Conservation (phyloP, 2,329 filamentous ascomycete genomes). For the Apiospora pterosperma region DNA sequence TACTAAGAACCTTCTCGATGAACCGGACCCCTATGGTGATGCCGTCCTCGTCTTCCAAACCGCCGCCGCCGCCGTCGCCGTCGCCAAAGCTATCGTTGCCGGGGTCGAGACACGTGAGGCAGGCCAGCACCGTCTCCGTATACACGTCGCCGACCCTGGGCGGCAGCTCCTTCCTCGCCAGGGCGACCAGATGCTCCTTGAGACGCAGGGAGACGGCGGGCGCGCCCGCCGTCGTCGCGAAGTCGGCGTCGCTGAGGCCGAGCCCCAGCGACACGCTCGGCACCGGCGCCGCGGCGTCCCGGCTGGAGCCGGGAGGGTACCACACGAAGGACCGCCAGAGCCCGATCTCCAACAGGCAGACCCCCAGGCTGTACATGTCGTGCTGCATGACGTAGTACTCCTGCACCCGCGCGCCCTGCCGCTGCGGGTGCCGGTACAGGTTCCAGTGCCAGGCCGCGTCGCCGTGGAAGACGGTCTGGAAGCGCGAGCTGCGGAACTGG, state of each 20-base stretch:
- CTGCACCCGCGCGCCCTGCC: slow-evolving; percentile 37
- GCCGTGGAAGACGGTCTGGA: slow-evolving; percentile 29
- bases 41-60: slow-evolving; percentile 23
- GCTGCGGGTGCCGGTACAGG: slow-evolving; percentile 46
- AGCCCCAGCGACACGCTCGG: not conserved
- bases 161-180: slow-evolving; percentile 13
- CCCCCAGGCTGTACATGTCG: slow-evolving; percentile 54
- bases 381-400: slow-evolving; percentile 48
- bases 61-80: slow-evolving; percentile 16
- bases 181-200: no score
- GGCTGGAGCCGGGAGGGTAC: slow-evolving; percentile 8
- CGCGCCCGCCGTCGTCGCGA: no score
- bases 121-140: slow-evolving; percentile 22
- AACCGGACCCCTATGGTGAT: slow-evolving; percentile 19
- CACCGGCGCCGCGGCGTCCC: not conserved
- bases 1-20: slow-evolving; percentile 21
- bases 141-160: slow-evolving; percentile 23
- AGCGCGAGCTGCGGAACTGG: slow-evolving; percentile 28
- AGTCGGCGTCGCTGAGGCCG: no score
- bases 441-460: slow-evolving; percentile 40
- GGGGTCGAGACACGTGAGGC: slow-evolving; percentile 28
- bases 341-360: slow-evolving; percentile 50
- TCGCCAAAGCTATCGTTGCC: slow-evolving; percentile 26
- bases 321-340: slow-evolving; percentile 37
- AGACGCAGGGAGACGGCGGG: no score